Conservation (phyloP, 352 stramenopile genomes). For the Phytophthora melonis region DNA sequence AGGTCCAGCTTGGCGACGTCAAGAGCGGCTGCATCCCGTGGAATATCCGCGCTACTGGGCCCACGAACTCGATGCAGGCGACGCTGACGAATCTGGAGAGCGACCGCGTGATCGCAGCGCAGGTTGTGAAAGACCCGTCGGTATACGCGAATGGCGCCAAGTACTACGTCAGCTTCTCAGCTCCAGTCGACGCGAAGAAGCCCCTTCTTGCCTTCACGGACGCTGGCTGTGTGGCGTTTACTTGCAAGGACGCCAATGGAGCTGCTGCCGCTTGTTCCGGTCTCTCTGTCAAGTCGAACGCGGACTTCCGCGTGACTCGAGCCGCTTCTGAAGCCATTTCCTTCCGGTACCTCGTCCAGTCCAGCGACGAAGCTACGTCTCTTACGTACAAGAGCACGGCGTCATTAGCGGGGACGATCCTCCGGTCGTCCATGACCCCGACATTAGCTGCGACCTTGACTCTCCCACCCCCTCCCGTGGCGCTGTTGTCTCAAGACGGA, state of each 20-base stretch:
- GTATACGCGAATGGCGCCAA: slow-evolving; percentile 43
- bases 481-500: slow-evolving; percentile 21
- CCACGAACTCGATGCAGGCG: slow-evolving; percentile 47
- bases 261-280: slow-evolving; percentile 34
- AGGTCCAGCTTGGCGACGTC: slow-evolving; percentile 47
- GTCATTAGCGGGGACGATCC: slow-evolving; percentile 51
- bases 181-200: slow-evolving; percentile 43
- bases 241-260: slow-evolving; percentile 54
- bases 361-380: slow-evolving; percentile 34
- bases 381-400: slow-evolving; percentile 42
- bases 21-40: slow-evolving; percentile 55
- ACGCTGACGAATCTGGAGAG: slow-evolving; percentile 47
- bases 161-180: slow-evolving; percentile 64
- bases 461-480: slow-evolving; percentile 38
- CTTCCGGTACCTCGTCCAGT: slow-evolving; percentile 68
- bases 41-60: slow-evolving; percentile 49
- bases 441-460: slow-evolving; percentile 37
- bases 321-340: slow-evolving; percentile 55
- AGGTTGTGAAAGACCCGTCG: slow-evolving; percentile 58
- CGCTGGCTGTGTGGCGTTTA: slow-evolving; percentile 53
- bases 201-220: slow-evolving; percentile 41
- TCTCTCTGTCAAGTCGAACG: slow-evolving; percentile 55
- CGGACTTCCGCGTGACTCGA: slow-evolving; percentile 46
- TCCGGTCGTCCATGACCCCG: slow-evolving; percentile 51
- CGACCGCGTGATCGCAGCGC: slow-evolving; percentile 48